These are phyloP conservation scores for Stagonosporopsis chrysanthemi DNA, from an alignment of 2,329 filamentous ascomycete species.

Conservation along the genomic window DNA sequence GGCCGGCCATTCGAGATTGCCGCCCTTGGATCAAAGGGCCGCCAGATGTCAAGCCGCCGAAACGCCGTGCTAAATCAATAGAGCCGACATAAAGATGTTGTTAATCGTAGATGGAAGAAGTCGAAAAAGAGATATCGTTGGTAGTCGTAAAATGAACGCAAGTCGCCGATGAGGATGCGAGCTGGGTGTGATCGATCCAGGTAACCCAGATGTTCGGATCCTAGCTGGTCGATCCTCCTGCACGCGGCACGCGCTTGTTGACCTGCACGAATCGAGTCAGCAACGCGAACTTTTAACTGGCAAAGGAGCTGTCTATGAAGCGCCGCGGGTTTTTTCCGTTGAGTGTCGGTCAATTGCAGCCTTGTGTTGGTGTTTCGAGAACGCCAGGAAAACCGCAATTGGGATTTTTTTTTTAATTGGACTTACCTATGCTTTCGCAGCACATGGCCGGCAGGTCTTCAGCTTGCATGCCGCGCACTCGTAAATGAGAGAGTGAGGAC, in stretches of 20 bases:
- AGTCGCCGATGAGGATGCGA: conserved; percentile 26
- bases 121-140: conserved; percentile 17
- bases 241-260: conserved; percentile 28
- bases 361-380: conserved; percentile 4
- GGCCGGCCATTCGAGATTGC: conserved; percentile 33
- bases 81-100: conserved; percentile 28
- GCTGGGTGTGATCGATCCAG: conserved; percentile 23
- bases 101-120: conserved; percentile 19
- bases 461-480: conserved; percentile 61
- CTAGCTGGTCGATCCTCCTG: conserved; percentile 37
- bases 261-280: conserved; percentile 36
- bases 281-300: conserved; percentile 27
- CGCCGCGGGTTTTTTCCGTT: conserved; percentile 9
- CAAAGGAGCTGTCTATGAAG: conserved; percentile 21
- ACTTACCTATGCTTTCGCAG: conserved; percentile 52
- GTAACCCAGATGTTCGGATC: conserved; percentile 16
- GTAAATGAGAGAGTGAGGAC: conserved; percentile 60
- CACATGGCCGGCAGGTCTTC: conserved; percentile 59
- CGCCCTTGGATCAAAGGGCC: conserved; percentile 31
- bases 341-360: conserved; percentile 16
- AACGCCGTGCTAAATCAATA: conserved; percentile 50
- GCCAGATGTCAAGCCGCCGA: conserved; percentile 31
- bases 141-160: conserved; percentile 17
- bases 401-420: neutral
- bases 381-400: neutral